Evolutionary conservation across 306 rosid genomes (phyloP), one percentile per base, ranked within the genome.

Genomic region (Adenanthera pavonina): DNA sequence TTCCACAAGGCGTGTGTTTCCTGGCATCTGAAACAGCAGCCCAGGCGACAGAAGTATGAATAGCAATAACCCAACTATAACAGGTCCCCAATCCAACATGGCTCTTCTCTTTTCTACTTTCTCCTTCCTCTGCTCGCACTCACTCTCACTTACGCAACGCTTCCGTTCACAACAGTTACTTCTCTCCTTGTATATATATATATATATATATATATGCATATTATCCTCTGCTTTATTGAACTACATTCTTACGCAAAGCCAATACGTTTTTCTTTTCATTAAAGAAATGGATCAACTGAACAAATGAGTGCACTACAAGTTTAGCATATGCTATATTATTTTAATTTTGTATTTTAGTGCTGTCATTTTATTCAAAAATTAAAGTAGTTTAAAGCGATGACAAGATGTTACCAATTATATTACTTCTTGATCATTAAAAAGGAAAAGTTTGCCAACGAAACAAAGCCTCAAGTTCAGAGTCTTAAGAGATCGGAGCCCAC

Each of bases 31-130:
- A 43, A 90, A 86, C 2, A 90, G 82, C 19, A 88, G 85, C 0
- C 94, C 94, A 0, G 94, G 94, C 20, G 94, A 90, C 44, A 88
- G 89, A 20, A 90, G 76, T 25, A 90, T 52, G 90, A 88, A 90
- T 8, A 90, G 51, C 40, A 90, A 20, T 15, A 78, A 79, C 54
- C 89, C 94, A 3, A 90, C 12, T 1, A 86, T 25, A 57, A 88
- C 46, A 16, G 94, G 94, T 17, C 88, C 92, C 94, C 94, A 90
- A 40, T 90, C 92, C 82, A 84, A 12, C 89, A 88, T 90, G 62
- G 43, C 72, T 73, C 49, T 67, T 20, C 9, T 65, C 5, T 5
- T 0, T 7, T 17, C 11, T 54, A 5, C 61, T 53, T 1, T 49
- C 62, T 8, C 2, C 30, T 9, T 1, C 25, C 1, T 8, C 47